phyloP scores from a whole-genome alignment of 2,329 filamentous ascomycete genomes.

The Cytospora leucostoma region DNA sequence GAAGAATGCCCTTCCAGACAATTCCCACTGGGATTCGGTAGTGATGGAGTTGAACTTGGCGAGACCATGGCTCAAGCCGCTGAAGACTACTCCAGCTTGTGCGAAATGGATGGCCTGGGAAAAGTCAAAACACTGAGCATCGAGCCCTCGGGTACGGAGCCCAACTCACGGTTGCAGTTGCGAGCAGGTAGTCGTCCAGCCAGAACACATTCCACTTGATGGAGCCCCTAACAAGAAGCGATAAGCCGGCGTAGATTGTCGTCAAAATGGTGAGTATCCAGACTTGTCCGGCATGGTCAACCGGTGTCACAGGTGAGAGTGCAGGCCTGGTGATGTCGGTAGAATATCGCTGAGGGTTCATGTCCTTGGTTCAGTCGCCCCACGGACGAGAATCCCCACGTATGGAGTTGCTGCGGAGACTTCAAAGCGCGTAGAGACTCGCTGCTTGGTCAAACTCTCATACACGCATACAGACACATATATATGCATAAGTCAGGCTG shows the following conservation, averaged over 20 bases:
- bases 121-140: not conserved
- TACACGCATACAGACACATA: not conserved
- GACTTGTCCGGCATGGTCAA: slow-evolving; percentile 17
- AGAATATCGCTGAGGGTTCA: not conserved
- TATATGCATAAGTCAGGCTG: not conserved
- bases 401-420: not conserved
- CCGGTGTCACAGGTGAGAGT: slow-evolving; percentile 3
- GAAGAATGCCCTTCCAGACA: slow-evolving; percentile 19
- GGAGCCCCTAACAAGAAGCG: slow-evolving; percentile 1
- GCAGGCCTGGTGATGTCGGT: not conserved
- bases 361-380: not conserved
- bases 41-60: slow-evolving; percentile 11
- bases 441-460: not conserved
- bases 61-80: slow-evolving; percentile 8
- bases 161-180: slow-evolving; percentile 14
- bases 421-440: not conserved
- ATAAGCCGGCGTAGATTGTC: slow-evolving; percentile 8
- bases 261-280: slow-evolving; percentile 18
- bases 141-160: no score
- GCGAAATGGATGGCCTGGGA: not conserved
- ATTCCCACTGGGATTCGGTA: not conserved
- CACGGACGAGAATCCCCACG: slow-evolving; percentile 6
- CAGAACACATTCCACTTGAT: slow-evolving; percentile 15
- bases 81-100: slow-evolving; percentile 6
- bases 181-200: slow-evolving; percentile 15